Base-by-base conservation (phyloP, 2,329 filamentous ascomycete species). In the Fusarium tricinctum region DNA sequence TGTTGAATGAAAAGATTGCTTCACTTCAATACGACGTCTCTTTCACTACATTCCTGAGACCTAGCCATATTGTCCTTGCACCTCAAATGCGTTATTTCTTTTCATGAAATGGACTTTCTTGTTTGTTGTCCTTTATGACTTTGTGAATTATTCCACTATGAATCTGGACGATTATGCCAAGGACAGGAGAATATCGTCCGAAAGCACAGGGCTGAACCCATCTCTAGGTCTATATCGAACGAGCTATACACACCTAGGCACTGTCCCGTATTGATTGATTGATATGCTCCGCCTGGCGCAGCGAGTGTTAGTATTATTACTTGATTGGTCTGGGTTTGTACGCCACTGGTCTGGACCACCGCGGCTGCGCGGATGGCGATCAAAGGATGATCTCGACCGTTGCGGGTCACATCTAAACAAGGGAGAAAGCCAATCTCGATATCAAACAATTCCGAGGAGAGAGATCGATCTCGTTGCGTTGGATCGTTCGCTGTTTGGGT, bases 301-400 rank as follows among this genome's bases (percentile, higher is more conserved):
- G 10, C 12, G 10, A 30, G 10, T 12, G 28, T 30, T 30, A 13
- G 28, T 30, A 13, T 30, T 10, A 13, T 4, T 10, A 30, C 28
- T 30, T 30, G 12, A 30, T 30, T 53, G 55, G 70, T 73, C 70
- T 73, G 49, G 68, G 53, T 65, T 56, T 35, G 20, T 46, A 54
- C 62, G 68, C 66, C 66, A 73, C 66, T 33, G 59, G 66, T 56
- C 68, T 69, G 49, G 70, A 68, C 70, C 55, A 51, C 63, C 28
- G 35, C 23, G 33, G 33, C 33, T 35, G 33, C 33, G 33, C 6
- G 33, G 28, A 46, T 47, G 35, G 23, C 12, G 40, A 40, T 51
- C 39, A 28, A n/a, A 52, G 40, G 20, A 46, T 52, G 45, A 63
- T 63, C 58, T 71, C 62, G 55, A 71, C 57, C 59, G 44, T 71